Conservation (phyloP, 2,329 filamentous ascomycete genomes). For the Penicillium sp. region DNA sequence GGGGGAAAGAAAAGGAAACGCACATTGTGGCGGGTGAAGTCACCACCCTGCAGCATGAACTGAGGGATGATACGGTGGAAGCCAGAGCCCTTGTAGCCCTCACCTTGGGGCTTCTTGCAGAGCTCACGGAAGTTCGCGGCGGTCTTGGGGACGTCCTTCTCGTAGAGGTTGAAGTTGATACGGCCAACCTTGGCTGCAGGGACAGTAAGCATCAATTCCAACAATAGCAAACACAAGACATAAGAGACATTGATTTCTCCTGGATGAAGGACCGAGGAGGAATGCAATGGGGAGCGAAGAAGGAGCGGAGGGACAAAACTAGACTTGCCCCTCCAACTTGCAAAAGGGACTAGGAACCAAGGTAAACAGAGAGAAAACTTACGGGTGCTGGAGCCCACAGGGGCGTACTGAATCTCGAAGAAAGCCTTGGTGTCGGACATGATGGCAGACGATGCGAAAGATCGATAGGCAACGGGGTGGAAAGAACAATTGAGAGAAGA, state of each 20-base stretch:
- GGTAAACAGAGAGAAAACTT: slow-evolving; percentile 25
- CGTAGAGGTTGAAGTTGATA: slow-evolving; percentile 86
- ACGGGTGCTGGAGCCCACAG: slow-evolving; percentile 30
- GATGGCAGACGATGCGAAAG: slow-evolving; percentile 59
- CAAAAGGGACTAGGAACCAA: too few relatives aligned
- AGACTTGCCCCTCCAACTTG: slow-evolving; percentile 17
- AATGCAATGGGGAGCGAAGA: not conserved
- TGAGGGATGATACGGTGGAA: slow-evolving; percentile 93
- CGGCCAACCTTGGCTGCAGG: slow-evolving; percentile 66
- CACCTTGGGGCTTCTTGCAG: slow-evolving; percentile 75
- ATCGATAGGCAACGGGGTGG: slow-evolving; percentile 28
- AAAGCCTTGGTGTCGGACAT: slow-evolving; percentile 70
- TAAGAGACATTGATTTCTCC: slow-evolving; percentile 3
- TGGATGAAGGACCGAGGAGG: not conserved
- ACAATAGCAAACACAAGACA: slow-evolving; percentile 11
- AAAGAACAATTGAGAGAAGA: slow-evolving; percentile 41
- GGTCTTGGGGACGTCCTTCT: slow-evolving; percentile 84
- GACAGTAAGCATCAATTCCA: slow-evolving; percentile 14
- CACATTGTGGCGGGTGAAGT: slow-evolving; percentile 91
- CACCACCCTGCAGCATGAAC: slow-evolving; percentile 96
- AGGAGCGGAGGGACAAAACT: not conserved
- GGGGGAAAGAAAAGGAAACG: slow-evolving; percentile 36
- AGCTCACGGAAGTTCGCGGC: slow-evolving; percentile 79
- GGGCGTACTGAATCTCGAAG: slow-evolving; percentile 69
- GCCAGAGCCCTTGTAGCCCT: slow-evolving; percentile 75